Conservation (phyloP, 2,329 filamentous ascomycete genomes). For the Talaromyces sp. region DNA sequence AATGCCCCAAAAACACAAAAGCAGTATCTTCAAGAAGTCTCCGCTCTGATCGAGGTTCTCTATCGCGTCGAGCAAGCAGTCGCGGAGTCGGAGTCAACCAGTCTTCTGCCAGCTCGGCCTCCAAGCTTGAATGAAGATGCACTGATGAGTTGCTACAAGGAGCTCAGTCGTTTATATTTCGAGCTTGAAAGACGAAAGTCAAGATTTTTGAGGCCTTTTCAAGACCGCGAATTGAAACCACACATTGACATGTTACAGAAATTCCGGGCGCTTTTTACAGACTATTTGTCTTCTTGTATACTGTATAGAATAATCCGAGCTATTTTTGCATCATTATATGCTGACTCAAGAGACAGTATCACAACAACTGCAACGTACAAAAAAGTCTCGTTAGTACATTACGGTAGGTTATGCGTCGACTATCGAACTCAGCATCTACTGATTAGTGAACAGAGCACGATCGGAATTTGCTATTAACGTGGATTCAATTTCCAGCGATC, state of each 20-base stretch:
- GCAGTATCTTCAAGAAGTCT: constrained; percentile 13
- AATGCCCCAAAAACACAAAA: constrained; percentile 12
- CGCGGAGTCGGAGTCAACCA: constrained; percentile 2
- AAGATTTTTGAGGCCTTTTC: constrained; percentile 6
- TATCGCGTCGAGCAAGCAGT: constrained; percentile 7
- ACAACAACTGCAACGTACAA: neutral
- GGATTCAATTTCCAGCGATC: neutral
- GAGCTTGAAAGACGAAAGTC: constrained; percentile 7
- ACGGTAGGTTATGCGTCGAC: neutral
- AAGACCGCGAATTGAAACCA: neutral
- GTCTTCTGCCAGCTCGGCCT: constrained; percentile 1
- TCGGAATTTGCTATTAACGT: neutral
- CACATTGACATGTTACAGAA: constrained; percentile 9
- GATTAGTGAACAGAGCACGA: neutral
- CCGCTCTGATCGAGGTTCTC: constrained; percentile 5
- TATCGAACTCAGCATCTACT: neutral
- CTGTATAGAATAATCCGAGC: neutral
- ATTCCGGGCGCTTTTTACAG: constrained; percentile 9
- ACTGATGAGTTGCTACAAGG: constrained; percentile 6
- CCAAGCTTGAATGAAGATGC: constrained; percentile 3
- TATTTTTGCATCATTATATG: neutral
- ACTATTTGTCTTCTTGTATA: constrained; percentile 8
- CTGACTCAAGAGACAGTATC: neutral
- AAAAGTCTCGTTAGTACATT: neutral
- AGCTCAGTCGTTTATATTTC: neutral